phyloP scores from a whole-genome alignment of 345 rosid species.

The Eucalyptus curtisii region DNA sequence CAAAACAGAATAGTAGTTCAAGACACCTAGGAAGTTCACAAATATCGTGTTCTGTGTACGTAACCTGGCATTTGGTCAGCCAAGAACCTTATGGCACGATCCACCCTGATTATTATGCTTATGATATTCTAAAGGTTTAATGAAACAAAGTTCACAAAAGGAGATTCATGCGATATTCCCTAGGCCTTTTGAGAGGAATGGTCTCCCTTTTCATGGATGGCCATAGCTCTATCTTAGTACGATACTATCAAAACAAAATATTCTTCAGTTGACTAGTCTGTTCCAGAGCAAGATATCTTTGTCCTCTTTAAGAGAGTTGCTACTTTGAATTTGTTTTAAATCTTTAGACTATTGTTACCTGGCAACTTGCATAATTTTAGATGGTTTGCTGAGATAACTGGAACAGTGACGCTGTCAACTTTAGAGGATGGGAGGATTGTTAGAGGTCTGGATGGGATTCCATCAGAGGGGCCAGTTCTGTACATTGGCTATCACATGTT shows the following conservation, averaged over 20 bases:
- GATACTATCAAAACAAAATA: neutral
- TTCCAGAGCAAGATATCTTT: neutral
- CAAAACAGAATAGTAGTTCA: neutral
- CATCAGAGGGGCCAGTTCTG: conserved; percentile 69
- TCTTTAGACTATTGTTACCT: neutral
- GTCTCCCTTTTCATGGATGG: neutral
- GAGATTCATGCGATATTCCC: neutral
- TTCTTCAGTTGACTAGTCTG: neutral
- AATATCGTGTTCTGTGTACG: neutral
- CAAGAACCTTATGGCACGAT: neutral
- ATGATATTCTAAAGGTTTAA: neutral
- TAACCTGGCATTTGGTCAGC: neutral
- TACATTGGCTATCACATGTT: conserved; percentile 76
- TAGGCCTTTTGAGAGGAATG: neutral
- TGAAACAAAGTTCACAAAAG: neutral
- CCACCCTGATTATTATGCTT: neutral
- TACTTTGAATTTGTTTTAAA: neutral
- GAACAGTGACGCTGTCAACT: conserved; percentile 67
- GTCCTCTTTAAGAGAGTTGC: neutral
- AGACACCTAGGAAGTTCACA: neutral
- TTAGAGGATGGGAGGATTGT: conserved; percentile 49
- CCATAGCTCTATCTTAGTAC: neutral
- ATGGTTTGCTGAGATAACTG: conserved; percentile 7
- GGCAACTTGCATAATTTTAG: conserved; percentile 3
- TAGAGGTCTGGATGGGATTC: conserved; percentile 63